These are phyloP conservation scores for Amanita pseudoporphyria DNA, from an alignment of 768 basidiomycete species.

Conservation along the genomic window DNA sequence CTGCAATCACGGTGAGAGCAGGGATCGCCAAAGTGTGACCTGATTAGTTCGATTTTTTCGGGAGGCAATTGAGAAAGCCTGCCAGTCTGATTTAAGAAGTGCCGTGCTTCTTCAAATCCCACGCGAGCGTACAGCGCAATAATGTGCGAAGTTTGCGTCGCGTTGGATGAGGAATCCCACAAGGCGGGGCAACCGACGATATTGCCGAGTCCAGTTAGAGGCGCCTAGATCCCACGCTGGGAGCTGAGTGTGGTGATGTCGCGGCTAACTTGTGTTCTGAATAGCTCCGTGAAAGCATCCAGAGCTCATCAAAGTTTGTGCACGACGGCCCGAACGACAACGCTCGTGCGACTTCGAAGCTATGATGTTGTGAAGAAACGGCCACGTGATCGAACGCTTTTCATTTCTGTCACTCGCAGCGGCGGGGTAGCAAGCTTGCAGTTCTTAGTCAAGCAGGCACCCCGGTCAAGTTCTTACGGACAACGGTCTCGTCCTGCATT, in stretches of 20 bases:
- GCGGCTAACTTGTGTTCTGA: not conserved
- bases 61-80: not conserved
- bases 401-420: not conserved
- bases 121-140: not conserved
- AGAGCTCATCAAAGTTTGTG: not conserved
- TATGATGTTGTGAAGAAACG: not conserved
- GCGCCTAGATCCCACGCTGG: too few relatives aligned
- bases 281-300: not conserved
- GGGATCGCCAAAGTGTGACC: too few relatives aligned
- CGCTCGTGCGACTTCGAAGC: not conserved
- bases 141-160: not conserved
- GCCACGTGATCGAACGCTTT: constrained; percentile 1
- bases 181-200: not conserved
- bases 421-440: not conserved
- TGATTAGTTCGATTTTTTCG: not conserved
- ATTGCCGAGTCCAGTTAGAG: too few relatives aligned
- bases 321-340: not conserved
- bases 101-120: not conserved
- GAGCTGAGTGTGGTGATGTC: too few relatives aligned
- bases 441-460: not conserved
- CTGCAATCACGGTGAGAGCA: not conserved
- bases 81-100: too few relatives aligned
- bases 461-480: not conserved
- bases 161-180: not conserved
- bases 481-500: not conserved